Base-by-base conservation (phyloP, 331 rosid species). In the Malus hybrid region DNA sequence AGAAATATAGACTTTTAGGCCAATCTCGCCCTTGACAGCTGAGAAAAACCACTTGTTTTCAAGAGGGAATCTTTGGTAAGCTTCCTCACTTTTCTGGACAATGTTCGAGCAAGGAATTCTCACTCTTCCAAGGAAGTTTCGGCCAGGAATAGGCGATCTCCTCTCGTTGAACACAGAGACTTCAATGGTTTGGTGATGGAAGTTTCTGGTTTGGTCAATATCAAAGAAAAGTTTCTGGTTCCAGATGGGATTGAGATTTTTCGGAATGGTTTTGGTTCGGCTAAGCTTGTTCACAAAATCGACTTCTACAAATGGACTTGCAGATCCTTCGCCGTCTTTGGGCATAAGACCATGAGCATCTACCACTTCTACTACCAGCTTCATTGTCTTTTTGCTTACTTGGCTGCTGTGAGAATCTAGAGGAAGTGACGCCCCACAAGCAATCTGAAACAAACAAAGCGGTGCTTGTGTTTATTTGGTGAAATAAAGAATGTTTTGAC, bases 271-370 rank as follows among this genome's bases (percentile, higher is more conserved):
- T 82, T 59, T 86, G 73, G 84, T 86, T 80, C 83, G 74, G 81
- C 90, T 88, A 46, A 83, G 68, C 75, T 85, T 86, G 80, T 88
- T 88, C 69, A 77, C 88, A 57, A 88, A 83, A 81, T 91, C 88
- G 48, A 88, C 84, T 85, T 84, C 85, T 9, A 88, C 92, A 81
- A 85, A 88, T 74, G 96, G 60, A 81, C 80, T 86, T 2, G 86
- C 85, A 70, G 87, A 89, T 55, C 93, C 93, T 75, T 87, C 90
- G 46, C 97, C 87, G 27, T 86, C 91, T 76, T 77, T 88, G 70
- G 92, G 94, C 85, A 80, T 84, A 79, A 87, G 96, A 85, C 86
- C 87, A 82, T 77, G 87, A 82, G 93, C 90, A 86, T 86, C 85
- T 70, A 85, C 83, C 36, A 86, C 85, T 72, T 87, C 86, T 73